phyloP scores from a whole-genome alignment of 208 protist species.

The Balamuthia mandrillaris region DNA sequence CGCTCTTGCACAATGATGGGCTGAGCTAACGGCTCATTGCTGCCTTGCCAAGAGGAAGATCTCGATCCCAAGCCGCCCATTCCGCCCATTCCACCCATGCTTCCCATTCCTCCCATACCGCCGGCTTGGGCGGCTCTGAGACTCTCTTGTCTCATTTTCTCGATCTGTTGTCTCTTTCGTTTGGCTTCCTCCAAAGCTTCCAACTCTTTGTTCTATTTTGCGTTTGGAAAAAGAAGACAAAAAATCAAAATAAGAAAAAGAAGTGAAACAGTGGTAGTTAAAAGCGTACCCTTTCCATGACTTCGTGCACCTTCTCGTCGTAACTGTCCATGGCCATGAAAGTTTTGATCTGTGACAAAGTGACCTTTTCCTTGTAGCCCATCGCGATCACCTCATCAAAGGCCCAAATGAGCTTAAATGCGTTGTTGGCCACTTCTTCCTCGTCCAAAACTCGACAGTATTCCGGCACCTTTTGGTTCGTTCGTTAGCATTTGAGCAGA shows the following conservation, averaged over 20 bases:
- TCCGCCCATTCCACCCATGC: conserved; percentile 10
- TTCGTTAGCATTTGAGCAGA: too few relatives aligned
- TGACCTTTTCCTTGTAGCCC: conserved; percentile 90
- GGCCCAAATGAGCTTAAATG: conserved; percentile 92
- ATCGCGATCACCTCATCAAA: conserved; percentile 92
- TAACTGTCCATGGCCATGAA: conserved; percentile 94
- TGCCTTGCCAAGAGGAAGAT: not conserved
- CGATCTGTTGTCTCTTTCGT: conserved; percentile 34
- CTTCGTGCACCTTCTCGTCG: conserved; percentile 86
- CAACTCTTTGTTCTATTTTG: not conserved
- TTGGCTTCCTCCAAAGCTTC: conserved; percentile 23
- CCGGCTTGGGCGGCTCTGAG: not conserved
- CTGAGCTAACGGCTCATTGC: not conserved
- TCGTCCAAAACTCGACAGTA: conserved; percentile 80
- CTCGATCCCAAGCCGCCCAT: not conserved
- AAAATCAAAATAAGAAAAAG: conserved; percentile 20
- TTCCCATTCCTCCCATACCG: not conserved
- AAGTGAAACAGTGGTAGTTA: not conserved
- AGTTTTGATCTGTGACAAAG: conserved; percentile 86
- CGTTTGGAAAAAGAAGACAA: not conserved
- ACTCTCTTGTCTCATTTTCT: conserved; percentile 11
- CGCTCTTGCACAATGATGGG: not conserved
- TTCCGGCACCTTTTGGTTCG: conserved; percentile 78
- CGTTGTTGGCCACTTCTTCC: conserved; percentile 73
- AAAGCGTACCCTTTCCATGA: conserved; percentile 62